Evolutionary conservation across 148 eudicot species (phyloP).

Genomic region (Camellia lanceoleosa): DNA sequence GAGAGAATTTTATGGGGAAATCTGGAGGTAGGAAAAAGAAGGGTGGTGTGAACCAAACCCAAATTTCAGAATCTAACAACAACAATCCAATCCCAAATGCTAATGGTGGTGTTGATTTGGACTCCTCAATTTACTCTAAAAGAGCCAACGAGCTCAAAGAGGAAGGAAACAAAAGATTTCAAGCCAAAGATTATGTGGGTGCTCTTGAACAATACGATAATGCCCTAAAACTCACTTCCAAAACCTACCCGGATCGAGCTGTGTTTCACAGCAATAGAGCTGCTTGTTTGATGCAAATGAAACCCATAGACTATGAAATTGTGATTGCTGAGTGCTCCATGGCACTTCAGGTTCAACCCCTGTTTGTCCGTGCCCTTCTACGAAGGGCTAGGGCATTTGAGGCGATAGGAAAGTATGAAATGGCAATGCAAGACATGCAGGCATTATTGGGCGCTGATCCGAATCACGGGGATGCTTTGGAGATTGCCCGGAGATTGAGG

Average conservation of each 20-base stretch:
- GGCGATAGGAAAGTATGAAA: conserved; percentile 74
- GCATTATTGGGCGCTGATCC: conserved; percentile 59
- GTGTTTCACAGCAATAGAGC: conserved; percentile 90
- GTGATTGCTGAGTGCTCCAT: conserved; percentile 73
- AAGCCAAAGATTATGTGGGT: conserved; percentile 63
- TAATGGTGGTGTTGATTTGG: conserved; percentile 51
- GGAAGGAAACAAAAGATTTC: conserved; percentile 76
- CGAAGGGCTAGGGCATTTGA: conserved; percentile 83
- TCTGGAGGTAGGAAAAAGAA: conserved; percentile 90
- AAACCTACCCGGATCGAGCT: conserved; percentile 76
- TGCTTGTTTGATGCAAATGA: conserved; percentile 97
- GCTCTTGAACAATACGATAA: conserved; percentile 81
- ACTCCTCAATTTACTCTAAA: conserved; percentile 63
- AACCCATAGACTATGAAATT: conserved; percentile 70
- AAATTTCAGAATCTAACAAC: conserved; percentile 29
- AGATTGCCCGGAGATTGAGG: conserved; percentile 54
- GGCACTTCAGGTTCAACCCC: conserved; percentile 85
- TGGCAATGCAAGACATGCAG: conserved; percentile 76
- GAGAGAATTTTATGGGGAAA: conserved; percentile 68
- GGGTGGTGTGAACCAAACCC: conserved; percentile 41
- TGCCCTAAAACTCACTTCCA: conserved; percentile 79
- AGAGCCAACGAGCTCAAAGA: conserved; percentile 91
- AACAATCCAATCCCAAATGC: conserved; percentile 32
- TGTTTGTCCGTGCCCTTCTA: conserved; percentile 68
- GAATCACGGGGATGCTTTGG: conserved; percentile 72